phyloP scores from a whole-genome alignment of 169 alveolate genomes.

The Plasmodium yoelii region DNA sequence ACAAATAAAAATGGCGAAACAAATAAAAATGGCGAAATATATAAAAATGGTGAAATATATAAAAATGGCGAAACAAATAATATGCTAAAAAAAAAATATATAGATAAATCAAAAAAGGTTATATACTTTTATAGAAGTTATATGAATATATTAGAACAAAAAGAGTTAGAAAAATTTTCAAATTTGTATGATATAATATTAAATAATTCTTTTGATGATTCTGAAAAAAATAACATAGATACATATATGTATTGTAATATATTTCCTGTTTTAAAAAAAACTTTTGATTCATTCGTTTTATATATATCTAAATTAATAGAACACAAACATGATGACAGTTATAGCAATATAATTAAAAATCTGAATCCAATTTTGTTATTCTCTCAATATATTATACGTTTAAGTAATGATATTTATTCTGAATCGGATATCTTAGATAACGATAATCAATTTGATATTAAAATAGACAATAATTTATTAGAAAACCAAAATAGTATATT shows the following conservation, averaged over 20 bases:
- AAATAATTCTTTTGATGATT: conserved; percentile 68
- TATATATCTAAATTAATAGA: conserved; percentile 23
- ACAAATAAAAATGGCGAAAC: conserved; percentile 4
- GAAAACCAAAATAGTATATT: neutral
- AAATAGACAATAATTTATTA: neutral
- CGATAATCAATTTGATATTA: neutral
- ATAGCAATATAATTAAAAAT: conserved; percentile 43
- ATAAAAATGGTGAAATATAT: too few species aligned
- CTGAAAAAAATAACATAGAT: conserved; percentile 59
- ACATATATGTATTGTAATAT: conserved; percentile 62
- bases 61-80: conserved; percentile 1
- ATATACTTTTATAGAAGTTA: conserved; percentile 48
- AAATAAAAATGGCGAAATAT: too few species aligned
- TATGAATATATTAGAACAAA: conserved; percentile 57
- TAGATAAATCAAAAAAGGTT: conserved; percentile 47
- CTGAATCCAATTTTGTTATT: conserved; percentile 45
- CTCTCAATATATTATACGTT: conserved; percentile 64
- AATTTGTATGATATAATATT: conserved; percentile 47
- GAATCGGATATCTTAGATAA: neutral
- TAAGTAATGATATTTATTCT: conserved; percentile 27
- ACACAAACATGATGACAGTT: conserved; percentile 44
- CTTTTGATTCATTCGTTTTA: conserved; percentile 63
- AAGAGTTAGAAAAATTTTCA: conserved; percentile 50
- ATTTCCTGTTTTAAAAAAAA: conserved; percentile 60
- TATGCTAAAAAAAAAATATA: conserved; percentile 44